Evolutionary conservation across 345 rosid genomes (phyloP), one percentile per base, ranked within the genome.

Genomic region (Anacardium occidentale): DNA sequence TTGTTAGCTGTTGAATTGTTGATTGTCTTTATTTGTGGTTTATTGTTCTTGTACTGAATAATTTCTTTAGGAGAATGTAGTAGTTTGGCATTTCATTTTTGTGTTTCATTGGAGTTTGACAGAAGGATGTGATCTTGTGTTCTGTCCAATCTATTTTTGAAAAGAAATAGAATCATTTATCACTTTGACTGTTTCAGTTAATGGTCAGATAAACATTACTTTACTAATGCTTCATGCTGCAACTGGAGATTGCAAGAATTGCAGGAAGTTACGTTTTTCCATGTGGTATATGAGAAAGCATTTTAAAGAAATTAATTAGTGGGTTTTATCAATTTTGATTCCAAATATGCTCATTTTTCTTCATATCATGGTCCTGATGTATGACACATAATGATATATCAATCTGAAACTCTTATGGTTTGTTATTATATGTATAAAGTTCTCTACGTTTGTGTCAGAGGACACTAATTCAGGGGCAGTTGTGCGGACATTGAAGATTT

Each of bases 401-500:
- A 18, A 37, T 64, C 18, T 64, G 47, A 26, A 51, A 10, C 40
- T 12, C 29, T 69, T 8, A 7, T 61, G 1, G 3, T n/a, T 55
- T 70, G 52, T 65, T 42, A 62, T 22, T 5, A 17, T 26, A 18
- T 47, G 51, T 29, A 34, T 2, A 64, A 29, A 48, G 21, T 11
- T 20, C 1, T 34, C 62, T 70, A 12, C 22, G 32, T 80, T 44
- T 77, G 68, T 78, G 65, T 68, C 81, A 82, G 88, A 66, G 62
- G 83, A 79, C 62, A 68, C 76, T 64, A 58, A 48, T 61, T 82
- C 90, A 75, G 72, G 75, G 62, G 34, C 80, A 47, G 66, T 53
- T 75, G 50, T 63, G 10, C 47, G 71, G 77, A 62, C 92, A 29
- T 63, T 91, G 71, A 92, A 95, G 86, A 78, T 95, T 51, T 79